phyloP scores from a whole-genome alignment of 495 filamentous ascomycete genomes.

The Pyrenula aspistea region DNA sequence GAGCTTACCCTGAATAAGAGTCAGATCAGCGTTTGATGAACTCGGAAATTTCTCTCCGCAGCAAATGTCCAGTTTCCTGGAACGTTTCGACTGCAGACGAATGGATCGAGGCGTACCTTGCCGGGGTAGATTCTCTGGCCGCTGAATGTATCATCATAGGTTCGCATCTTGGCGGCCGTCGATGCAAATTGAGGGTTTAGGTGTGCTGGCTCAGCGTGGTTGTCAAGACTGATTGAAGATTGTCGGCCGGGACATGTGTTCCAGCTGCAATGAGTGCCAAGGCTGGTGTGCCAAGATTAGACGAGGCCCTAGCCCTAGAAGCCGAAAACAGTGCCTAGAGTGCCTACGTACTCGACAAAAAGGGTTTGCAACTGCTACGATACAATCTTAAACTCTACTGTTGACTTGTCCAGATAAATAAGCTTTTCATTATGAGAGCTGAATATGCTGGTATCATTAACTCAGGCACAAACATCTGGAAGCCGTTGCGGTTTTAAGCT shows the following conservation, averaged over 20 bases:
- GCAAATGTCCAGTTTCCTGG: background rate
- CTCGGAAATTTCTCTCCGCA: background rate
- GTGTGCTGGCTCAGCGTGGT: background rate
- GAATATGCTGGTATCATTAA: too few relatives aligned
- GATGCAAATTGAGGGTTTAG: slow-evolving; percentile 20
- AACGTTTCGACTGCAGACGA: slow-evolving; percentile 2
- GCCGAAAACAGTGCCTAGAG: background rate
- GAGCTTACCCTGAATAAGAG: slow-evolving; percentile 74
- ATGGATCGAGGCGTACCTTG: slow-evolving; percentile 60
- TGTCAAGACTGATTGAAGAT: background rate
- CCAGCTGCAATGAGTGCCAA: background rate
- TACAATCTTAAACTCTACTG: too few relatives aligned
- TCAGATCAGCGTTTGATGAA: background rate
- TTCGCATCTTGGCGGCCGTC: slow-evolving; percentile 71
- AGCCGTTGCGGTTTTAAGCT: too few relatives aligned
- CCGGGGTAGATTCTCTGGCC: slow-evolving; percentile 98
- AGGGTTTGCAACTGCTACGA: too few relatives aligned
- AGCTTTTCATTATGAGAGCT: too few relatives aligned
- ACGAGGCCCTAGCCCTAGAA: background rate
- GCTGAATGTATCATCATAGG: slow-evolving; percentile 97
- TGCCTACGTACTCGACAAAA: background rate
- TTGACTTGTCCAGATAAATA: too few relatives aligned
- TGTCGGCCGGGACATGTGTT: background rate
- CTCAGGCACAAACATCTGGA: too few relatives aligned
- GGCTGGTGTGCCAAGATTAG: background rate